Base-by-base conservation (phyloP, 2,329 filamentous ascomycete species). In the Cordyceps cateniannulata region DNA sequence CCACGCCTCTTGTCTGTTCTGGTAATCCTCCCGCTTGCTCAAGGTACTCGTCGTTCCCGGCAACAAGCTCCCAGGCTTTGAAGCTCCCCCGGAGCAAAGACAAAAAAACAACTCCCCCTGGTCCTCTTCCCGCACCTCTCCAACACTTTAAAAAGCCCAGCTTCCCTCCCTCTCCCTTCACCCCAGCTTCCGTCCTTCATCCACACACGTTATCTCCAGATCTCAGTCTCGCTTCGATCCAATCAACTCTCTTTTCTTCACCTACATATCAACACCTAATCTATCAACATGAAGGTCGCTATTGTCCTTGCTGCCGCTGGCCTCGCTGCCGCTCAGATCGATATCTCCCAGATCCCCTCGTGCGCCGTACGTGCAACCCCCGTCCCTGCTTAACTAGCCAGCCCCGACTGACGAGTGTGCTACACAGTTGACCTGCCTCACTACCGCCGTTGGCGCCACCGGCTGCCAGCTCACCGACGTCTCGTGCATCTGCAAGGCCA, bases 271-370 rank as follows among this genome's bases (percentile, higher is more conserved):
- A 53, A 55, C 62, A 54, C 14, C 14, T 14, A 35, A 47, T 27
- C 54, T 51, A 27, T 63, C 70, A 77, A 66, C 22, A 79, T 79
- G 77, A 79, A 78, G 76, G 65, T 70, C 45, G 63, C 73, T 61
- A 62, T 74, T 35, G 56, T 73, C 58, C 63, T 74, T 55, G 71
- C 70, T 61, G 65, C 67, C 44, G 70, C 68, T 53, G 69, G 74
- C 68, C 63, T 77, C 42, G 75, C 70, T 47, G 70, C 71, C 54
- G 76, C 75, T 35, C 75, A 78, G 67, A 7, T 61, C 14, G 64
- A 73, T 65, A 68, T 77, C 54, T 45, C 63, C 27, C 72, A 68
- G 42, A 64, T 73, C 60, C 73, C 76, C 51, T 20, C 66, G 5
- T 79, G 77, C 65, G 75, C 76, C 65, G 77, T 79, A 74, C 63